Conservation (phyloP, 1,284 basidiomycete genomes). For the Athelia sp. region DNA sequence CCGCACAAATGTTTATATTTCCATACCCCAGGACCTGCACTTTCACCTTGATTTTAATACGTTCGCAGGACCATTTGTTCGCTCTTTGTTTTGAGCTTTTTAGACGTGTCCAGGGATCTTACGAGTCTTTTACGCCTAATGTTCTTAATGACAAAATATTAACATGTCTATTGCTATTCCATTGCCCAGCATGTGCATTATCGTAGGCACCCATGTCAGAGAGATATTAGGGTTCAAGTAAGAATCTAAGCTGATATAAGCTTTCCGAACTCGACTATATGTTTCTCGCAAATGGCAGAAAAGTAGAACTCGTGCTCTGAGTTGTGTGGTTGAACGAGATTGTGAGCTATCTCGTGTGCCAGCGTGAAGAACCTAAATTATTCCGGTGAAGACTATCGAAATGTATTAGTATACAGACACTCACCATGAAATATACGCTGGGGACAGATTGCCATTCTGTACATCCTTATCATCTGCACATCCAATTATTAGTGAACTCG, state of each 20-base stretch:
- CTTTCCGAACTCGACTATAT: conserved; percentile 24
- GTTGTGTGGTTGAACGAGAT: conserved; percentile 73
- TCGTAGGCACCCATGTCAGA: too few relatives aligned
- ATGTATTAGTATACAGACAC: conserved; percentile 10
- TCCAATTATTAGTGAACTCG: not conserved
- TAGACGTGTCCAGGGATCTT: too few relatives aligned
- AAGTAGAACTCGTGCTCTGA: conserved; percentile 94
- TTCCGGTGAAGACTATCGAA: not conserved
- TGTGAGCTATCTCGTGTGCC: conserved; percentile 90
- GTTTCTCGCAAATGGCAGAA: conserved; percentile 79
- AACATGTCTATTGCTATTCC: too few relatives aligned
- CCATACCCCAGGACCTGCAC: too few relatives aligned
- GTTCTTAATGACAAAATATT: too few relatives aligned
- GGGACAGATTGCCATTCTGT: conserved; percentile 45
- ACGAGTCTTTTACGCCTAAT: too few relatives aligned
- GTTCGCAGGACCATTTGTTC: too few relatives aligned
- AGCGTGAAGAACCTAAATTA: conserved; percentile 77
- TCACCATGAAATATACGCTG: conserved; percentile 79
- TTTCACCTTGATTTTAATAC: too few relatives aligned
- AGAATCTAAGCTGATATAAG: not conserved
- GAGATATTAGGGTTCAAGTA: too few relatives aligned
- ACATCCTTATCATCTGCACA: conserved; percentile 68
- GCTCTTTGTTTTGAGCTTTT: too few relatives aligned
- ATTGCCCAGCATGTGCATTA: too few relatives aligned
- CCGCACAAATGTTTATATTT: too few relatives aligned